Evolutionary conservation across 73 alveolate genomes (phyloP).

Genomic region (Paramecium sexaurelia): DNA sequence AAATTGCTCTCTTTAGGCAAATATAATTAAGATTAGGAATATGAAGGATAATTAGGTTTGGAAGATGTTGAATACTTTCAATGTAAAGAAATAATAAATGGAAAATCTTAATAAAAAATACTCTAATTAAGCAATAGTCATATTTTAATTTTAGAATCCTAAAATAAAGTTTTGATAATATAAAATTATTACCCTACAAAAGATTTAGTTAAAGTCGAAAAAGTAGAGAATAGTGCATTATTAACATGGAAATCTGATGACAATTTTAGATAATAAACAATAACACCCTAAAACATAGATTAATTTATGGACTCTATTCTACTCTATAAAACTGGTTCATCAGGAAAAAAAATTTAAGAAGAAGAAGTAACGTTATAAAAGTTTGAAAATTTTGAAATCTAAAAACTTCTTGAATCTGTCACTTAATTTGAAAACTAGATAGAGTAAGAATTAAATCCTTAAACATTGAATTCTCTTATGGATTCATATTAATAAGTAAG

Average conservation of each 20-base stretch:
- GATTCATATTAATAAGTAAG: slow-evolving; percentile 19
- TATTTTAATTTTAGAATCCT: not conserved
- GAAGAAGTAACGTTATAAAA: slow-evolving; percentile 28
- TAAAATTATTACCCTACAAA: not conserved
- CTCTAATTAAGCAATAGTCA: not conserved
- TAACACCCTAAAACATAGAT: not conserved
- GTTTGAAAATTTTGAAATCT: not conserved
- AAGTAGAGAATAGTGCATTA: not conserved
- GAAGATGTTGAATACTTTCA: slow-evolving; percentile 47
- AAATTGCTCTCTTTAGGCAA: not conserved
- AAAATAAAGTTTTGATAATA: not conserved
- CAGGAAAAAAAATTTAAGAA: not conserved
- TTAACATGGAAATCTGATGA: slow-evolving; percentile 38
- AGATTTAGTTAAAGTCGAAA: slow-evolving; percentile 2
- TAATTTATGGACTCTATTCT: slow-evolving; percentile 10
- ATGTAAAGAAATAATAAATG: slow-evolving; percentile 1
- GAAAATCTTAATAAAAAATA: not conserved
- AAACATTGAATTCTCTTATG: not conserved
- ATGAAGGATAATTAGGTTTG: not conserved
- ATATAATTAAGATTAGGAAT: not conserved
- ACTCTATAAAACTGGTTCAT: slow-evolving; percentile 30
- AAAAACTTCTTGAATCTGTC: not conserved
- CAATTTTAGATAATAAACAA: not conserved
- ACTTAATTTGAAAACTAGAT: not conserved
- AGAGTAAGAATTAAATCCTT: not conserved